A percentile compares a stretch with the other conserved stretches of the same genome.
phyloP scores from a whole-genome alignment of 192 early-diverging fungal genomes.

The Mortierella claussenii region DNA sequence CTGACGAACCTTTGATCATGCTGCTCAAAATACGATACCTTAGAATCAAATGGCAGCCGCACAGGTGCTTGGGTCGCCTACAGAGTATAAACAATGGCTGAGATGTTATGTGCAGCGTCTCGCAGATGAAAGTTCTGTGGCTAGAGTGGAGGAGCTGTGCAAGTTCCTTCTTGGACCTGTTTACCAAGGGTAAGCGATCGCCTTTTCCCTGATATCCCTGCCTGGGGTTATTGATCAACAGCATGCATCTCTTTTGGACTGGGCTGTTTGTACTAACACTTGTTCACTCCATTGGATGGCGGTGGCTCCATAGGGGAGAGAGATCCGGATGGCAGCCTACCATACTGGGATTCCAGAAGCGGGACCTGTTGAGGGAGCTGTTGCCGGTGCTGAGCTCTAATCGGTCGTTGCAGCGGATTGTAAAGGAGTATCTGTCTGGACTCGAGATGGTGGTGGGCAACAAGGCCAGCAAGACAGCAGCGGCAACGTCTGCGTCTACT shows the following conservation, averaged over 20 bases:
- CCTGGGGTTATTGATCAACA: background rate
- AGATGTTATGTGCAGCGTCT: constrained; percentile 72
- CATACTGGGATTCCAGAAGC: constrained; percentile 67
- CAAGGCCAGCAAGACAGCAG: background rate
- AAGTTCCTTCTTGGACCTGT: constrained; percentile 70
- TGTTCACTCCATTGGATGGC: no score
- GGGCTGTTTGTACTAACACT: no score
- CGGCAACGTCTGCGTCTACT: no score
- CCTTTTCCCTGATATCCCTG: constrained; percentile 1
- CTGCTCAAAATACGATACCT: no score
- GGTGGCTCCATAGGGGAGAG: no score
- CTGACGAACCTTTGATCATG: background rate
- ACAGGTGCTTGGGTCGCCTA: constrained; percentile 60
- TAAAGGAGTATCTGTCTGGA: constrained; percentile 63
- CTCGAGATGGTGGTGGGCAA: constrained; percentile 25
- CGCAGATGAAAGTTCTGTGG: constrained; percentile 68
- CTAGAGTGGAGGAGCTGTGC: constrained; percentile 74
- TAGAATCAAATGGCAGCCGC: constrained; percentile 68
- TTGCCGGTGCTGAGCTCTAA: constrained; percentile 77
- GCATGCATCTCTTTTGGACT: background rate
- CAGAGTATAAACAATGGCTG: constrained; percentile 71
- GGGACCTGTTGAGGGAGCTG: constrained; percentile 69
- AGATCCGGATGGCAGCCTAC: constrained; percentile 51
- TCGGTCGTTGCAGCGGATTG: constrained; percentile 68
- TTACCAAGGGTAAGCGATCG: constrained; percentile 58